These are phyloP conservation scores for Vaccinium myrtillus DNA, from an alignment of 148 eudicot genomes.

Conservation along the genomic window DNA sequence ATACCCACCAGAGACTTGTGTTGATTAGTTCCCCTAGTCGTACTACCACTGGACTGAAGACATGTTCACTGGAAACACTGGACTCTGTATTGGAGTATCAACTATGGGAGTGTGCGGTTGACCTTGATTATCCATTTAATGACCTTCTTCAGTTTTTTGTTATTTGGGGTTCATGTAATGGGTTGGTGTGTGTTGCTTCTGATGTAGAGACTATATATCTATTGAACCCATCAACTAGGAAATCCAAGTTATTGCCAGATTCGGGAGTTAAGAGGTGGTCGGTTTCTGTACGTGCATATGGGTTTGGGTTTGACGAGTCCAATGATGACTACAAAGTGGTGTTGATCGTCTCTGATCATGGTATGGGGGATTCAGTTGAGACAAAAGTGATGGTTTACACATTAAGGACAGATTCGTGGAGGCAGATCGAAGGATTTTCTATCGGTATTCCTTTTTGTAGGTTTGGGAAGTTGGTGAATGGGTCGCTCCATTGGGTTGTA, in stretches of 20 bases:
- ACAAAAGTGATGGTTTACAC: constrained; percentile 18
- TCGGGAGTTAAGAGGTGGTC: neutral
- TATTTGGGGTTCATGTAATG: constrained; percentile 48
- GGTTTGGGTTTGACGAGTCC: constrained; percentile 43
- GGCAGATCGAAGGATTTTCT: neutral
- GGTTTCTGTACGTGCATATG: constrained; percentile 23
- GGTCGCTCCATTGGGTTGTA: constrained; percentile 50
- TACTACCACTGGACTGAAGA: neutral
- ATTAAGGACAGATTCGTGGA: neutral
- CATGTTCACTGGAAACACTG: neutral
- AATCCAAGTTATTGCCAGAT: constrained; percentile 23
- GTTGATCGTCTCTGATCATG: constrained; percentile 25
- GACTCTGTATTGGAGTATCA: neutral
- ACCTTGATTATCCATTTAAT: constrained; percentile 31
- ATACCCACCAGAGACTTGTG: constrained; percentile 20
- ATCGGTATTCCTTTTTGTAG: neutral
- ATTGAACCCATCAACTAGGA: constrained; percentile 40
- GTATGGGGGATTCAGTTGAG: constrained; percentile 11
- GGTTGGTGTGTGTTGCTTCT: constrained; percentile 38
- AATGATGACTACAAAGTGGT: constrained; percentile 46
- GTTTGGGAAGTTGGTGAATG: constrained; percentile 30
- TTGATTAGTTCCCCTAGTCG: neutral
- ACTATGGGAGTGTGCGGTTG: neutral
- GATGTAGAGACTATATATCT: constrained; percentile 21
- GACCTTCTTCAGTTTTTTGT: neutral